These are phyloP conservation scores for Carallia brachiata DNA, from an alignment of 345 rosid species.

Conservation along the genomic window DNA sequence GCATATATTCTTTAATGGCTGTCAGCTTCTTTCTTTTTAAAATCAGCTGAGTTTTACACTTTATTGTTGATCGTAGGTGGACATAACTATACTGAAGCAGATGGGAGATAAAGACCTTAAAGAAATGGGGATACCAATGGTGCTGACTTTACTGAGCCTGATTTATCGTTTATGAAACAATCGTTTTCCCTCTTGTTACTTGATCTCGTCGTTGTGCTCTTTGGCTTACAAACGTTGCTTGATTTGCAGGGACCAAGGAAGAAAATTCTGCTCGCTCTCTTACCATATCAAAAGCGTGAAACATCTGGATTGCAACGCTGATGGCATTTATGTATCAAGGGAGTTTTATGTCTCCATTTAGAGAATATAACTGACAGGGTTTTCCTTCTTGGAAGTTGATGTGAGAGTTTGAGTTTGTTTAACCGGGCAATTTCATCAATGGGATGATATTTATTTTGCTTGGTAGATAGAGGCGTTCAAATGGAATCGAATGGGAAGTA, in stretches of 20 bases:
- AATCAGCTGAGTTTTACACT: background rate
- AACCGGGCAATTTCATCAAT: too few relatives aligned
- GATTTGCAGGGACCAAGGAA: constrained; percentile 62
- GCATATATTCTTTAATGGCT: too few relatives aligned
- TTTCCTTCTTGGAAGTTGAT: too few relatives aligned
- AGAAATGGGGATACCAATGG: constrained; percentile 64
- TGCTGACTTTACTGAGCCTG: constrained; percentile 11
- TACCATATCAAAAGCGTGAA: constrained; percentile 19
- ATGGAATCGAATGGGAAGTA: too few relatives aligned
- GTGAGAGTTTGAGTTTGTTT: too few relatives aligned
- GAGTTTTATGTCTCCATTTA: too few relatives aligned
- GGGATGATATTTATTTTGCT: too few relatives aligned
- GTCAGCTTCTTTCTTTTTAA: too few relatives aligned
- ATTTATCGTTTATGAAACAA: background rate
- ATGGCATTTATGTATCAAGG: too few relatives aligned
- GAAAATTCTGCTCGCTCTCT: constrained; percentile 54
- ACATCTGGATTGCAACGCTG: background rate
- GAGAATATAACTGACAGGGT: too few relatives aligned
- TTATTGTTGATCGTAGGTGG: constrained; percentile 35
- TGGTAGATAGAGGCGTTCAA: too few relatives aligned
- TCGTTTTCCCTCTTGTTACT: background rate
- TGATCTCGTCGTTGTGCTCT: background rate
- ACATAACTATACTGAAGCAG: constrained; percentile 51
- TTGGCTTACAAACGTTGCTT: too few relatives aligned
- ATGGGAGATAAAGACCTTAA: constrained; percentile 53